Base-by-base conservation (phyloP, 1,284 basidiomycete species). In the Cystobasidium slooffiae region DNA sequence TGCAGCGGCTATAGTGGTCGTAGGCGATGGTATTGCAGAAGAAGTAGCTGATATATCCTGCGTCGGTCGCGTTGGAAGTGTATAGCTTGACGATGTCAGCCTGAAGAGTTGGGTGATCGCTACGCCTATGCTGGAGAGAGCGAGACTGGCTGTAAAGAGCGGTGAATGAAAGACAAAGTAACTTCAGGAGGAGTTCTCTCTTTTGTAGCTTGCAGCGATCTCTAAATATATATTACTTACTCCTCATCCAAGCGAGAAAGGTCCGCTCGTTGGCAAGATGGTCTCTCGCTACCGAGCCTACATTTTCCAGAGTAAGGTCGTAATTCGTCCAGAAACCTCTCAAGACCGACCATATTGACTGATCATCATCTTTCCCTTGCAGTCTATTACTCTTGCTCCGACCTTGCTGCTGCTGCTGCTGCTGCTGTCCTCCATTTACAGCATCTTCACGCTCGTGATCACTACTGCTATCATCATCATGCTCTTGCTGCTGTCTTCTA, bases 61-160 rank as follows among this genome's bases (percentile, higher is more conserved):
- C 46, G 51, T 43, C 6, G 72, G 46, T 3, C 20, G 24, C 37
- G 59, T 18, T n/a, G 69, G 59, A 10, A 69, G 47, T 22, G 74
- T 59, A 51, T 51, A 63, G 31, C 46, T 37, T 18, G 56, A 64
- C 6, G 74, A 70, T 31, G 74, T 65, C 37, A 75, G 63, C 22
- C 75, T 68, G 37, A 75, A 72, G 52, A 75, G 75, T 64, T 75
- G 75, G 3, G 75, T 75, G 46, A 75, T 68, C 16, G 75, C 75
- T 8, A 73, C 66, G 3, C 72, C 72, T 14, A 68, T 74, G 53
- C 53, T 56, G 16, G 66, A 49, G 16, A 68, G 53, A 12, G 66
- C 49, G 20, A 55, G 22, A 39, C 58, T 63, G 31, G 59, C 59
- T 61, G 31, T 41, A 44, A 49, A 14, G 6, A 14, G 43, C 37